These are phyloP conservation scores for Stephanodiscus triporus DNA, from an alignment of 108 stramenopile species.

Conservation along the genomic window DNA sequence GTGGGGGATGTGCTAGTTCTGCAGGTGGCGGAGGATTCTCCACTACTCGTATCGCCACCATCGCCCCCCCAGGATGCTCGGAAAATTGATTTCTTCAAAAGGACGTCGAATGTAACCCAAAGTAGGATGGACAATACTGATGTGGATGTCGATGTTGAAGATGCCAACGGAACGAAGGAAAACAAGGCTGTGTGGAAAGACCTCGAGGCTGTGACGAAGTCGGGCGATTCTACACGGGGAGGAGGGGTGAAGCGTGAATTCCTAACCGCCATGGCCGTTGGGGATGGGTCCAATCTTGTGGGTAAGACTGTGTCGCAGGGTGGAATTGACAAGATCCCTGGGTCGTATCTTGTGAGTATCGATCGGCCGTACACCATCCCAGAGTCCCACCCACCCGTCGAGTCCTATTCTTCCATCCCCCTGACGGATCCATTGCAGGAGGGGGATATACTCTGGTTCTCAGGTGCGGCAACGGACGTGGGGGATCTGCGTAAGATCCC, in stretches of 20 bases:
- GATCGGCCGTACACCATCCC: slow-evolving; percentile 56
- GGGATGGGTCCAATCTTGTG: slow-evolving; percentile 57
- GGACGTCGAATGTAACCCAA: too few species aligned
- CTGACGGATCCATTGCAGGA: slow-evolving; percentile 46
- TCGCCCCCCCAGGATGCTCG: too few species aligned
- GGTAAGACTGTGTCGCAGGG: slow-evolving; percentile 56
- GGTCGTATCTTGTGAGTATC: slow-evolving; percentile 72
- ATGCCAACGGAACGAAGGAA: background rate
- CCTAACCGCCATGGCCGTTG: slow-evolving; percentile 76
- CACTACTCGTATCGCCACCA: slow-evolving; percentile 36
- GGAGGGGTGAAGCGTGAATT: slow-evolving; percentile 67
- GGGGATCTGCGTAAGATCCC: slow-evolving; percentile 77
- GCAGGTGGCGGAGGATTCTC: slow-evolving; percentile 74
- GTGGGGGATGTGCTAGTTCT: slow-evolving; percentile 68
- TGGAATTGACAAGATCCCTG: slow-evolving; percentile 73
- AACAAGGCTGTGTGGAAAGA: slow-evolving; percentile 56
- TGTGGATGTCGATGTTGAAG: background rate
- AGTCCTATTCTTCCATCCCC: background rate
- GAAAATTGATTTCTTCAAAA: too few species aligned
- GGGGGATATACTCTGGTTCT: slow-evolving; percentile 72
- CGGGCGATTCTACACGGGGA: background rate
- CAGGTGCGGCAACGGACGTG: slow-evolving; percentile 52
- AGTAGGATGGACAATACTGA: too few species aligned
- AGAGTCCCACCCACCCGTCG: background rate
- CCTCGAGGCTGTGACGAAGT: slow-evolving; percentile 9